Percentiles rank a stretch among this genome's conserved stretches.
phyloP scores from a whole-genome alignment of 1,139 yeast genomes.

The Zygosaccharomyces pseudobailii region DNA sequence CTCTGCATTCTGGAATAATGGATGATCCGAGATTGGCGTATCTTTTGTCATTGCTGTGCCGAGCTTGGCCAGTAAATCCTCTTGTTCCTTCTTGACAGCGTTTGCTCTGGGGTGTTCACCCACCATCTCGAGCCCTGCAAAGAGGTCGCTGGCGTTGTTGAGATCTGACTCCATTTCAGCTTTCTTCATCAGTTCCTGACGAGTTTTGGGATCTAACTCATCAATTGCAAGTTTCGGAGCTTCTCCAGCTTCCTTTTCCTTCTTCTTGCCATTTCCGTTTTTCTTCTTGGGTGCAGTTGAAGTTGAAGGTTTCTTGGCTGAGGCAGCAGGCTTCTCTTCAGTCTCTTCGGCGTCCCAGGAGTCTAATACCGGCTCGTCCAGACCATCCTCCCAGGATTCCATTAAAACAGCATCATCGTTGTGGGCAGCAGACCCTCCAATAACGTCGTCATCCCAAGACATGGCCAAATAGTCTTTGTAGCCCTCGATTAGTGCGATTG shows the following conservation, averaged over 20 bases:
- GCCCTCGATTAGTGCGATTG: background rate
- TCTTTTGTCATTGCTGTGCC: conserved; percentile 50
- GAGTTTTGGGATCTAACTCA: conserved; percentile 57
- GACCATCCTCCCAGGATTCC: conserved; percentile 80
- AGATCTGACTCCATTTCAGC: conserved; percentile 84
- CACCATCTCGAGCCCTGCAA: conserved; percentile 77
- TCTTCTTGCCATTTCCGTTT: conserved; percentile 25
- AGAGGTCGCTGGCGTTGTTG: conserved; percentile 87
- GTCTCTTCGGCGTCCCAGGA: conserved; percentile 86
- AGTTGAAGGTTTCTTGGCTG: conserved; percentile 40
- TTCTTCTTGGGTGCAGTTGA: conserved; percentile 7
- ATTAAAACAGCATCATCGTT: conserved; percentile 45
- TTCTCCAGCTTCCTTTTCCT: conserved; percentile 33
- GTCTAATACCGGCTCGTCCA: conserved; percentile 61
- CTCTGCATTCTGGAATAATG: conserved; percentile 69
- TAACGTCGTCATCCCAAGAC: conserved; percentile 79
- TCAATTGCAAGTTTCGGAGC: conserved; percentile 50
- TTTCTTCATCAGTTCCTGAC: conserved; percentile 66
- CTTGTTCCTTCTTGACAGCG: conserved; percentile 46
- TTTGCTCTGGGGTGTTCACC: conserved; percentile 69
- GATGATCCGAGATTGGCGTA: conserved; percentile 66
- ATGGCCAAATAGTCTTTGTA: conserved; percentile 12
- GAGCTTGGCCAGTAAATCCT: conserved; percentile 38
- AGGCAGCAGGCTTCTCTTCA: conserved; percentile 40
- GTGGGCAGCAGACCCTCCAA: conserved; percentile 58